Conservation (phyloP, 1,139 yeast genomes). For the Hyphopichia wangnamkhiaoensis region DNA sequence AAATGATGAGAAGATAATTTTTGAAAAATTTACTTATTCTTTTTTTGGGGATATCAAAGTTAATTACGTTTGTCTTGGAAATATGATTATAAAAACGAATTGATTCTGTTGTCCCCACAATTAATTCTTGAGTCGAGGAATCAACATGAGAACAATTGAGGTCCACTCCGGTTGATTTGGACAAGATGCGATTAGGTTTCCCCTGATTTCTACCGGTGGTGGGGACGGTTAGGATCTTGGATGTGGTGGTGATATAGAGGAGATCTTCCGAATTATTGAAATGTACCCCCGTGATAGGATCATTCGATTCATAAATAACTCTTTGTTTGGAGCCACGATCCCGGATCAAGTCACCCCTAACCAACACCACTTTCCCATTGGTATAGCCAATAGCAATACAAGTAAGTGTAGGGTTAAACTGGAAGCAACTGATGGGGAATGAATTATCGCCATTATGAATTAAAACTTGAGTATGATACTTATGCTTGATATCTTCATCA, state of each 20-base stretch:
- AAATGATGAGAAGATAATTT: slow-evolving; percentile 57
- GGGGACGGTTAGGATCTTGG: slow-evolving; percentile 68
- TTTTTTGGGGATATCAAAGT: slow-evolving; percentile 61
- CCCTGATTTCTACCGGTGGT: slow-evolving; percentile 81
- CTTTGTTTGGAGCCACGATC: slow-evolving; percentile 93
- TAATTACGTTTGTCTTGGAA: slow-evolving; percentile 58
- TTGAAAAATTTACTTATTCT: slow-evolving; percentile 45
- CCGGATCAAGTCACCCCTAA: slow-evolving; percentile 83
- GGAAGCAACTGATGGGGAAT: slow-evolving; percentile 71
- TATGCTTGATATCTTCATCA: slow-evolving; percentile 33
- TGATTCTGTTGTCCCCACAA: slow-evolving; percentile 56
- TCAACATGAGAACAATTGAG: slow-evolving; percentile 62
- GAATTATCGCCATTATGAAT: slow-evolving; percentile 59
- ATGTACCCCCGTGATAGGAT: slow-evolving; percentile 79
- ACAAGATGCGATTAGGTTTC: slow-evolving; percentile 62
- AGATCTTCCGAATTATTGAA: slow-evolving; percentile 49
- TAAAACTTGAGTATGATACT: slow-evolving; percentile 35
- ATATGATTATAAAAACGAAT: slow-evolving; percentile 55
- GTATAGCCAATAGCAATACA: slow-evolving; percentile 83
- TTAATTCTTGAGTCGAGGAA: slow-evolving; percentile 34
- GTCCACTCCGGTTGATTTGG: slow-evolving; percentile 66
- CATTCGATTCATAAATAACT: slow-evolving; percentile 65
- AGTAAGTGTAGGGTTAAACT: slow-evolving; percentile 55
- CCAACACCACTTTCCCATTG: slow-evolving; percentile 78
- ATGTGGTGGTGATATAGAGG: slow-evolving; percentile 67